phyloP scores from a whole-genome alignment of 495 filamentous ascomycete genomes.

The Mytilinidion resinicola region DNA sequence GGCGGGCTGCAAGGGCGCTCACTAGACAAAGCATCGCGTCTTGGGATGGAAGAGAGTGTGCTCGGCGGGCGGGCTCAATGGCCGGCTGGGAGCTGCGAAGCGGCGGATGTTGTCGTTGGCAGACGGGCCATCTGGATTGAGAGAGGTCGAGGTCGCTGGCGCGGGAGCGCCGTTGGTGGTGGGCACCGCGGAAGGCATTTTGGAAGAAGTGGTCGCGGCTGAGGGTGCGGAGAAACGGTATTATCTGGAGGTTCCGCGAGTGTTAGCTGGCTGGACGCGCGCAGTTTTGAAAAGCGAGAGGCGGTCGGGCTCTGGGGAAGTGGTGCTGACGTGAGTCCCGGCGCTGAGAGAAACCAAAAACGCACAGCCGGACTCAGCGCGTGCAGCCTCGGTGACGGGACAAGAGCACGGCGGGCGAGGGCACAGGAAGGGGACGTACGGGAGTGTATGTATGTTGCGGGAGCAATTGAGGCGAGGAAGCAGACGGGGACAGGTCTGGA shows the following conservation, averaged over 20 bases:
- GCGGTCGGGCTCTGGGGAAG: background rate
- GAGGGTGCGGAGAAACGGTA: background rate
- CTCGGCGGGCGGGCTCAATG: constrained; percentile 72
- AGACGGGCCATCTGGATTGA: constrained; percentile 39
- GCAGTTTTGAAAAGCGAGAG: background rate
- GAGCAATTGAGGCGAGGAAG: background rate
- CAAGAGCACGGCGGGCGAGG: background rate
- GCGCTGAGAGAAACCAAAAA: constrained; percentile 1
- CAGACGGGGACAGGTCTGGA: background rate
- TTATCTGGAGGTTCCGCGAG: constrained; percentile 1
- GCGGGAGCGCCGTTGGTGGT: constrained; percentile 35
- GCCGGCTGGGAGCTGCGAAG: constrained; percentile 87
- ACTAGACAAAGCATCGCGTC: constrained; percentile 99
- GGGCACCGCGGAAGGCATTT: constrained; percentile 35
- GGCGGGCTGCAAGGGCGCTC: constrained; percentile 34
- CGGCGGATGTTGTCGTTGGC: constrained; percentile 98
- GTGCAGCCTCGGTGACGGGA: background rate
- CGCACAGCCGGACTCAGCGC: background rate
- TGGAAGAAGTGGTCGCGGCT: constrained; percentile 40
- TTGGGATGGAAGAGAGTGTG: constrained; percentile 96
- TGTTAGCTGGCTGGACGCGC: background rate
- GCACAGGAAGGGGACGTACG: background rate
- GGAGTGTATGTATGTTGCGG: too few species aligned
- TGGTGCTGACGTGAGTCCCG: constrained; percentile 21
- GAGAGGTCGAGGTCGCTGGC: background rate